Base-by-base conservation (phyloP, 2,329 filamentous ascomycete genomes). In the Cladophialophora bantiana region DNA sequence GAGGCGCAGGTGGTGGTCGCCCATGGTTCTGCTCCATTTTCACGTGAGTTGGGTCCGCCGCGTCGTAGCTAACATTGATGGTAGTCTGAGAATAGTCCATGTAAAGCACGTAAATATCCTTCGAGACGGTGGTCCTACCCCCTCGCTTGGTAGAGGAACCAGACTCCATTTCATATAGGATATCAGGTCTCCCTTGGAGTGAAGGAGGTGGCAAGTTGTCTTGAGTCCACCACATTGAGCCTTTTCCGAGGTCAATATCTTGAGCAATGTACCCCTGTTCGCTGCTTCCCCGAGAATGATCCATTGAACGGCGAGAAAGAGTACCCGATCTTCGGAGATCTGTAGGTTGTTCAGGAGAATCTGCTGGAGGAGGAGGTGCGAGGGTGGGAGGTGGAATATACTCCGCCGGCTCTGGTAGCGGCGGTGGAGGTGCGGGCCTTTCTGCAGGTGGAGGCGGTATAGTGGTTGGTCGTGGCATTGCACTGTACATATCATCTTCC, bases 1-100 rank as follows among this genome's bases (percentile, higher is more conserved):
- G 91, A 55, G 94, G 87, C 26, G 87, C 85, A 9, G 90, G 86
- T 4, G 95, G 94, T 3, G 95, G 94, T 1, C 88, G 83, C 74
- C 97, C 92, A 74, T 98, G 94, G 53, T 89, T 88, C 78, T 99
- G 95, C 74, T 96, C 91, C 6, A 98, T 79, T 38, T 87, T 83
- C 10, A 89, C 90, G 74, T 94, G 89, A 1, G 86, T 83, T 2
- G 90, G 85, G 75, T 96, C 89, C 61, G 88, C 86, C 1, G 89
- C 83, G 76, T 97, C 91, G 77, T 90, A 98, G 59, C 85, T 89
- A 18, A 89, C 91, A 0, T 90, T 93, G 74, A 99, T 86, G 70
- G 96, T 85, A 0, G 94, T 98, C 77, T 98, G 95, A 18, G 94
- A 97, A 78, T 99, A 99, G 80, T 99, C 95, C 74, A 93, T 89